Evolutionary conservation across 1,139 yeast species (phyloP), one percentile per base, ranked within the genome.

Genomic region (Saccharomyces hybrid): DNA sequence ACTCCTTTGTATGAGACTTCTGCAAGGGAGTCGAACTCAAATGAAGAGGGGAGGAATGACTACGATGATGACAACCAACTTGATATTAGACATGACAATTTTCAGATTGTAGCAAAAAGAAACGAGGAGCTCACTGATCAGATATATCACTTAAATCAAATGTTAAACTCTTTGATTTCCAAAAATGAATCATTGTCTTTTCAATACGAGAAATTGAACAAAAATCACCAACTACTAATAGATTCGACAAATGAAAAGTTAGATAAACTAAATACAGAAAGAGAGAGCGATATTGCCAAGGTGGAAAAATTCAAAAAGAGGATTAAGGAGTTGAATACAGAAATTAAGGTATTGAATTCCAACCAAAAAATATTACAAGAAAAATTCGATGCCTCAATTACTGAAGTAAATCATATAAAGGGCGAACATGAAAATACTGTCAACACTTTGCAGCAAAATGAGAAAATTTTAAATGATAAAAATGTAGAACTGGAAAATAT

Each of bases 111-210:
- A 3, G 38, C 54, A 14, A 55, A 52, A 31, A 59, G 67, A 52
- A 67, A 77, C 20, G 68, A 70, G 4, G 78, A 76, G 54, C 69
- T 81, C 25, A 62, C 73, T 6, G 58, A 57, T n/a, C 67, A 70
- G 51, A 70, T 78, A 0, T 64, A 75, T 48, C 56, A 50, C 9
- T 27, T 64, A 28, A 65, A 68, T 53, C 57, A 56, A 41, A 60
- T 59, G 46, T 47, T 65, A 8, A 65, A 62, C 47, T 52, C 49
- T 42, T 52, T 57, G 59, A 68, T 69, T 8, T 68, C 69, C 25
- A 88, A 84, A 61, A 71, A 80, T 31, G 74, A 73, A 20, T 64
- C 71, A 34, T 4, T 23, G 23, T 27, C 9, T 25, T n/a, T 13
- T 16, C 51, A 51, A 47, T 46, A 49, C 9, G 42, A 47, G 34